These are phyloP conservation scores for Pseudozyma tsukubaensis DNA, from an alignment of 1,284 basidiomycete genomes.

Conservation along the genomic window DNA sequence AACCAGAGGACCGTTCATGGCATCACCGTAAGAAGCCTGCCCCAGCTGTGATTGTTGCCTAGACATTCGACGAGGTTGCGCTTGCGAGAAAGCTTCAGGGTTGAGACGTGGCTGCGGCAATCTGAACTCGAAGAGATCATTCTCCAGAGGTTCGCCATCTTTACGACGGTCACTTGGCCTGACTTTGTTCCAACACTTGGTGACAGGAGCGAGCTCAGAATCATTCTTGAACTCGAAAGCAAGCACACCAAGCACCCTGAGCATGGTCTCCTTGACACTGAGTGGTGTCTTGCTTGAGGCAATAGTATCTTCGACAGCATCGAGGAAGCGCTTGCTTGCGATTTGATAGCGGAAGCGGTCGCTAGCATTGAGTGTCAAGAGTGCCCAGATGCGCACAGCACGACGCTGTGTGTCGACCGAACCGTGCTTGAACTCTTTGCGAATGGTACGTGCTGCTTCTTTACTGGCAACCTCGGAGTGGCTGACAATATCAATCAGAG, in stretches of 20 bases:
- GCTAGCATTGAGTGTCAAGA: constrained; percentile 53
- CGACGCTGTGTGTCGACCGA: constrained; percentile 44
- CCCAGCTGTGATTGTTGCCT: constrained; percentile 11
- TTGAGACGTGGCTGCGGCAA: constrained; percentile 27
- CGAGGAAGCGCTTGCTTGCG: constrained; percentile 59
- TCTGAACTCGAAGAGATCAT: constrained; percentile 41
- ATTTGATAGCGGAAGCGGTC: constrained; percentile 60
- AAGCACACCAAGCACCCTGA: constrained; percentile 56
- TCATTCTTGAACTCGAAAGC: constrained; percentile 58
- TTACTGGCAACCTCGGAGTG: constrained; percentile 58
- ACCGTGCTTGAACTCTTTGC: constrained; percentile 63
- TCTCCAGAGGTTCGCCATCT: constrained; percentile 50
- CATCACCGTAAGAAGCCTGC: background rate
- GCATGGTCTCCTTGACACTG: constrained; percentile 56
- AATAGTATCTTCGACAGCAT: constrained; percentile 56
- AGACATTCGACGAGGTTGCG: background rate
- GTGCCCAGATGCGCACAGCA: constrained; percentile 57
- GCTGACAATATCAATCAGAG: constrained; percentile 40
- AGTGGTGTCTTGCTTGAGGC: constrained; percentile 50
- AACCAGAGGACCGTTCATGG: no score
- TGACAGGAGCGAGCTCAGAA: constrained; percentile 47
- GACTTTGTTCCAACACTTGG: constrained; percentile 61
- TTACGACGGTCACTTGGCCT: constrained; percentile 50
- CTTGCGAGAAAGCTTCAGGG: background rate
- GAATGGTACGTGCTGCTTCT: constrained; percentile 58